A percentile compares a stretch with the other conserved stretches of the same genome.
Evolutionary conservation across 2,329 filamentous ascomycete genomes (phyloP).

Genomic region (Beauveria caledonica): DNA sequence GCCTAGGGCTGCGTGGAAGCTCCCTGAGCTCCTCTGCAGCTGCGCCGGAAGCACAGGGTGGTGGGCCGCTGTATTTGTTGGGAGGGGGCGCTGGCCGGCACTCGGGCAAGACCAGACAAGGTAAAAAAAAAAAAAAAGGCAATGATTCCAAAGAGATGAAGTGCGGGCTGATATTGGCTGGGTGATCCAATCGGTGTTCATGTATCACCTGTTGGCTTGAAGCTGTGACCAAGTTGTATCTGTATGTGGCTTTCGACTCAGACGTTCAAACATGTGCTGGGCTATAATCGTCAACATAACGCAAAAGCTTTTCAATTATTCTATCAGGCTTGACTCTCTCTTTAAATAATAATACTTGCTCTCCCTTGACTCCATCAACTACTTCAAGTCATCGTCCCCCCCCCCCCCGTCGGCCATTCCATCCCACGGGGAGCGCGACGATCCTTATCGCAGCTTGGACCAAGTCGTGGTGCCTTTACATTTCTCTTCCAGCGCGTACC

Average conservation of each 20-base stretch:
- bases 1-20: background rate
- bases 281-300: background rate
- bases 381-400: background rate
- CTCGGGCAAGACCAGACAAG: too few species aligned
- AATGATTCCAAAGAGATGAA: too few species aligned
- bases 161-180: too few species aligned
- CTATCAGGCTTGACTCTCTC: background rate
- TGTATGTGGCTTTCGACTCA: too few species aligned
- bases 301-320: background rate
- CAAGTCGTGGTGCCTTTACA: background rate
- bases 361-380: background rate
- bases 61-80: background rate
- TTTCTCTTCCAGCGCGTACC: background rate
- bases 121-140: too few species aligned
- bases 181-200: too few species aligned
- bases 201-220: too few species aligned
- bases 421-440: background rate
- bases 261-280: background rate
- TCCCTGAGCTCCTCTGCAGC: background rate
- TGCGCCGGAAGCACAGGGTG: background rate
- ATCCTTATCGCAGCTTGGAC: background rate
- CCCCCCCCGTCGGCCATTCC: background rate
- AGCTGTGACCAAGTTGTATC: too few species aligned
- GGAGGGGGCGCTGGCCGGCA: background rate
- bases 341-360: constrained; percentile 5